Evolutionary conservation across 139 green algal species (phyloP).

Genomic region (Diplosphaera chodatii): DNA sequence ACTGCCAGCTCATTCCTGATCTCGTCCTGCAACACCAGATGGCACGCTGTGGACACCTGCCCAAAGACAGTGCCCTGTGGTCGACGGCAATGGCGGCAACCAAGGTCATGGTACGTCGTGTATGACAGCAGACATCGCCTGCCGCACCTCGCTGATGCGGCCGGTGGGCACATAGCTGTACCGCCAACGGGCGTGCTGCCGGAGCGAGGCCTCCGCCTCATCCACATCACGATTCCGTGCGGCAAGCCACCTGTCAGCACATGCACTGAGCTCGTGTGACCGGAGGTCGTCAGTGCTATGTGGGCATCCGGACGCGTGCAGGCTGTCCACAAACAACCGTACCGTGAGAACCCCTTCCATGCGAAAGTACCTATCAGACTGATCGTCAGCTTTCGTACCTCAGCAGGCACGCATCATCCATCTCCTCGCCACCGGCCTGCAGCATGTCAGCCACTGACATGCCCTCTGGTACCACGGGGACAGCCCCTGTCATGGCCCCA

Average conservation of each 20-base stretch:
- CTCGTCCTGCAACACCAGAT: conserved; percentile 22
- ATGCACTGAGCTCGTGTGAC: too few species aligned
- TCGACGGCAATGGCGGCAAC: too few species aligned
- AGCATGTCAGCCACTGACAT: background rate
- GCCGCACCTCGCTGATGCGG: conserved; percentile 22
- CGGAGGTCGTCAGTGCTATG: too few species aligned
- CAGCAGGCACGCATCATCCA: background rate
- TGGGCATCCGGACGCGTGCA: too few species aligned
- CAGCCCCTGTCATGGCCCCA: too few species aligned
- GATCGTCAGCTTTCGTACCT: background rate
- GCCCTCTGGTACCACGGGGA: background rate
- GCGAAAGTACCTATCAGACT: too few species aligned
- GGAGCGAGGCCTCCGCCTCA: conserved; percentile 12
- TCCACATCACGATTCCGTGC: conserved; percentile 16
- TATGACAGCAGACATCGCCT: too few species aligned
- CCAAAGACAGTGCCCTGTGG: too few species aligned
- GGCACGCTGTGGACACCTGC: too few species aligned
- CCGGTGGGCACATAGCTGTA: background rate
- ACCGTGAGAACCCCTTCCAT: too few species aligned
- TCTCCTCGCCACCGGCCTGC: background rate
- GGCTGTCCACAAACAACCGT: too few species aligned
- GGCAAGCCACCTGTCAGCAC: conserved; percentile 23
- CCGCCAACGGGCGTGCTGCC: conserved; percentile 30
- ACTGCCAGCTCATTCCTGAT: conserved; percentile 32
- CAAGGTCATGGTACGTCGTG: too few species aligned